Conservation (phyloP, 768 basidiomycete genomes). For the Leccinum variicolor region DNA sequence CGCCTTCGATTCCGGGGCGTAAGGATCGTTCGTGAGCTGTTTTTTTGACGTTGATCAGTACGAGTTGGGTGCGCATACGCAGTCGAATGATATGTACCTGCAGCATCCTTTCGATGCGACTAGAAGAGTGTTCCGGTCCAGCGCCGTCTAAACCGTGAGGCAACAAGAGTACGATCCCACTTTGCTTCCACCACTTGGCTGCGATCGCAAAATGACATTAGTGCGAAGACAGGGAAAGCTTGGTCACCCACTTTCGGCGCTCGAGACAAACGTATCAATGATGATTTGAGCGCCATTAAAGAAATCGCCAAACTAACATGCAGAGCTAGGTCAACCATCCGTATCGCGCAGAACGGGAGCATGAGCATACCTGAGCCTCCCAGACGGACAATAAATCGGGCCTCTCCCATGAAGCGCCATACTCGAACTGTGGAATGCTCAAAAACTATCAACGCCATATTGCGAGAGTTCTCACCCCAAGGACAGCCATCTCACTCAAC, state of each 20-base stretch:
- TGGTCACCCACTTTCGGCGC: conserved; percentile 66
- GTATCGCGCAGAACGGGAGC: neutral
- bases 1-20: conserved; percentile 21
- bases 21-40: conserved; percentile 77
- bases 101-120: conserved; percentile 85
- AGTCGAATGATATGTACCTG: conserved; percentile 48
- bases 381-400: conserved; percentile 82
- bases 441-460: neutral
- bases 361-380: conserved; percentile 76
- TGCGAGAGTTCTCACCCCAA: conserved; percentile 55
- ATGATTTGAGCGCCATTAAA: conserved; percentile 88
- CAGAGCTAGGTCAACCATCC: neutral
- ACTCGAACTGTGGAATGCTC: conserved; percentile 65
- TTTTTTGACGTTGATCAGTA: neutral
- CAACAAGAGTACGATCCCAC: conserved; percentile 78
- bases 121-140: conserved; percentile 91
- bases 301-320: conserved; percentile 81
- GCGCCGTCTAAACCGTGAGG: conserved; percentile 93
- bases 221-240: too few relatives aligned
- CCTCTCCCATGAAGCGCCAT: conserved; percentile 85
- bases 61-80: neutral
- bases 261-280: conserved; percentile 86
- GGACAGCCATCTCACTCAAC: conserved; percentile 84
- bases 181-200: conserved; percentile 95
- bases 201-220: neutral